Conservation (phyloP, 2,329 filamentous ascomycete species). For the Phyllosticta citribraziliensis region DNA sequence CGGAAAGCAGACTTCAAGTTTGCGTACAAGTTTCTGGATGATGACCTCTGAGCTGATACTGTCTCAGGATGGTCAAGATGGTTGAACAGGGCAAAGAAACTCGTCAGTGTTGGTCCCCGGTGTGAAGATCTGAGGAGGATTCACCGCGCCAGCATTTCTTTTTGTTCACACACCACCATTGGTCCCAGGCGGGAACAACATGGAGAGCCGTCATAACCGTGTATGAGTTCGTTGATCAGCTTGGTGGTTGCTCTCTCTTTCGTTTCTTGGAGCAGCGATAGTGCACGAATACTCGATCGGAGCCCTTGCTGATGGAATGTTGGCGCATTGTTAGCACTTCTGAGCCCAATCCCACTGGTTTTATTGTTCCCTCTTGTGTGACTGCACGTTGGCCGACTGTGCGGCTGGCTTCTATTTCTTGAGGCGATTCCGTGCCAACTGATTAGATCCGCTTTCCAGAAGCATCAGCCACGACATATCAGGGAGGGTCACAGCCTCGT, state of each 20-base stretch:
- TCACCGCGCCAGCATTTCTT: not conserved
- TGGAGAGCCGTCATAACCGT: not conserved
- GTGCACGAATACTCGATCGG: not conserved
- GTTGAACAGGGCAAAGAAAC: not conserved
- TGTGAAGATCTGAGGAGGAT: not conserved
- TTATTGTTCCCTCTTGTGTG: not conserved
- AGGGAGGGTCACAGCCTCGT: too few relatives aligned
- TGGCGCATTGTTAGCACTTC: not conserved
- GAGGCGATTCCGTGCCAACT: not conserved
- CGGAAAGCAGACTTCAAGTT: constrained; percentile 98
- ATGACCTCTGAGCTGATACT: constrained; percentile 55
- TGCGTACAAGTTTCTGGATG: constrained; percentile 93
- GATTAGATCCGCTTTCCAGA: not conserved
- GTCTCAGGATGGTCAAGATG: not conserved
- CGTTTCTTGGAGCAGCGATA: not conserved
- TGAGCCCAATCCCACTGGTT: not conserved
- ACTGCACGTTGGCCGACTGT: not conserved
- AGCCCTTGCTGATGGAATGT: not conserved
- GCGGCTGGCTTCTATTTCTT: too few relatives aligned
- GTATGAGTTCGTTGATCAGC: not conserved
- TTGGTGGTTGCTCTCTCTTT: not conserved
- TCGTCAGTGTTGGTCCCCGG: not conserved
- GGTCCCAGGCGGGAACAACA: not conserved
- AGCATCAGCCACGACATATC: not conserved
- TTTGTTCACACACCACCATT: not conserved